These are phyloP conservation scores for Verbascum thapsus DNA, from an alignment of 257 asterid genomes.

Conservation along the genomic window DNA sequence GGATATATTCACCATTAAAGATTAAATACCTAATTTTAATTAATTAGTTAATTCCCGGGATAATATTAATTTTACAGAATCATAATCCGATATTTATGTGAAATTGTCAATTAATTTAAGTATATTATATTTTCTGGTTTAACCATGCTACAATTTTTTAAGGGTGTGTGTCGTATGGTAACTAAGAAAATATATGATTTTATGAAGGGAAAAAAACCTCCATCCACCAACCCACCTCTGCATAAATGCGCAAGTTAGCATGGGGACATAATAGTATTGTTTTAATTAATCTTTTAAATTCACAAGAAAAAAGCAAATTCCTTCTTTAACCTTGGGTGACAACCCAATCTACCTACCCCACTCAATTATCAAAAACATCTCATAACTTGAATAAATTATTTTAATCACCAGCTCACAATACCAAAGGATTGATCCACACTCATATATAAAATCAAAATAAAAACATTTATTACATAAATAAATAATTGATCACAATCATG, in stretches of 20 bases:
- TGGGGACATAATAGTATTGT: constrained; percentile 32
- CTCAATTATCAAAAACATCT: constrained; percentile 25
- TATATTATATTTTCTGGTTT: background rate
- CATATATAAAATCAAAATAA: background rate
- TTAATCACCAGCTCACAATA: constrained; percentile 48
- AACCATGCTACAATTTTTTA: background rate
- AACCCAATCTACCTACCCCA: constrained; percentile 20
- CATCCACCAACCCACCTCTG: constrained; percentile 31
- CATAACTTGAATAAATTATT: constrained; percentile 32
- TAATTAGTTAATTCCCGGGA: background rate
- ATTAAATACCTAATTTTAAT: background rate
- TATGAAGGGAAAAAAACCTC: background rate
- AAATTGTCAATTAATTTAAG: no score
- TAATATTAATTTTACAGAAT: background rate
- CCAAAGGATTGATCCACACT: constrained; percentile 31
- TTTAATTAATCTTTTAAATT: constrained; percentile 5
- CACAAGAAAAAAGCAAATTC: no score
- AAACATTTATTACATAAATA: background rate
- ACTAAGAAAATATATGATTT: no score
- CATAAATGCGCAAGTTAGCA: constrained; percentile 43
- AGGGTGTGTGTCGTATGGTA: no score
- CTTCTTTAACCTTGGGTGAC: background rate
- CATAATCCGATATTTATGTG: no score
- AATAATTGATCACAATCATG: constrained; percentile 23
- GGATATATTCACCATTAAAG: background rate